Base-by-base conservation (phyloP, 805 yeast species). In the Maudiozyma pseudohumilis region DNA sequence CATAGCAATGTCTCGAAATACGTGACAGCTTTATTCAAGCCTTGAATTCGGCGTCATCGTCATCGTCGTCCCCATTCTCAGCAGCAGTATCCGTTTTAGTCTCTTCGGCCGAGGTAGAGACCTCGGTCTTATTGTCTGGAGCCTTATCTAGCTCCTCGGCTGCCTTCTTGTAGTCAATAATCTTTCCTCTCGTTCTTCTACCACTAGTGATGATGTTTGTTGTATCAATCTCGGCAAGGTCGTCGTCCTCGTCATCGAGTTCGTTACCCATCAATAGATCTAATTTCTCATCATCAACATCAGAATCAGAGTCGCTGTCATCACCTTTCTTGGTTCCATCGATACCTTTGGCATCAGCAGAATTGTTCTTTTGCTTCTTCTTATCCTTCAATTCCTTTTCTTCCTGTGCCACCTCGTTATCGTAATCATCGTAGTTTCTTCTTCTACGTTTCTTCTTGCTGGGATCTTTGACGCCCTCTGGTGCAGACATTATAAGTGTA, bases 121-220 rank as follows among this genome's bases (percentile, higher is more conserved):
- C n/a, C 53, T 82, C 74, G 47, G 74, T 81, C 13, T 59, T 65
- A 20, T 65, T 71, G 3, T 62, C 73, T 13, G 60, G 74, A 11
- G 52, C 63, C 29, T 64, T 65, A 40, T 72, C 76, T 50, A 84
- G 61, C 54, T 82, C 74, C 47, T 75, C 81, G 16, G 86, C 83
- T 12, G 94, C 86, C 61, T 83, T 80, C 40, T 75, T 68, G 59
- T 81, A 87, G 61, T 87, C 96, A 49, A 88, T 80, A 15, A 80
- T 81, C 53, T 78, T 81, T 12, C 96, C 94, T 48, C 96, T 74
- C 6, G 96, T 87, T 67, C 96, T 82, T 62, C 94, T 72, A 11
- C 94, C 92, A 13, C 75, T 64, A n/a, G 80, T 70, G 46, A 86
- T 86, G 56, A 87, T 86, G 61, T 87, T 88, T 28, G 86, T 65